A percentile compares a stretch with the other conserved stretches of the same genome.
These are phyloP conservation scores for Knoxdaviesia proteae DNA, from an alignment of 2,329 filamentous ascomycete species.

Conservation along the genomic window DNA sequence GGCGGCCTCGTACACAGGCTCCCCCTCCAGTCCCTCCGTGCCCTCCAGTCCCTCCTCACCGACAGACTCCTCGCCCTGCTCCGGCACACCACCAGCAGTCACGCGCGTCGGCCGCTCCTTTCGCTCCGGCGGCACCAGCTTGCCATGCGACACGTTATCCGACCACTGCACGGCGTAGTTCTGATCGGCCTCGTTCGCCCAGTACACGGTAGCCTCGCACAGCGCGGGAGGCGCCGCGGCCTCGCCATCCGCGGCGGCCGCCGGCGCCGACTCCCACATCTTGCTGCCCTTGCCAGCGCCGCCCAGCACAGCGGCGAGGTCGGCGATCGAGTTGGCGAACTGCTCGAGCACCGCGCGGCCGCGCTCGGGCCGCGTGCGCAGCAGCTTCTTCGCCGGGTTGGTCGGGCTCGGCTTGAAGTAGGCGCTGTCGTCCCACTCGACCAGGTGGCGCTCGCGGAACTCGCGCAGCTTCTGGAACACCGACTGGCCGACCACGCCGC, in stretches of 20 bases:
- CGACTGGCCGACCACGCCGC: slow-evolving; percentile 31
- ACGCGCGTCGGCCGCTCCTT: slow-evolving; percentile 1
- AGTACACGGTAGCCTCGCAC: slow-evolving; percentile 25
- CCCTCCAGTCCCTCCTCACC: slow-evolving; percentile 3
- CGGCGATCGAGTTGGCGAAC: slow-evolving; percentile 39
- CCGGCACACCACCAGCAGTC: slow-evolving; percentile 4
- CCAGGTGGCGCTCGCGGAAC: slow-evolving; percentile 40
- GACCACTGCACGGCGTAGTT: slow-evolving; percentile 27
- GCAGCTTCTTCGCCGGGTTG: slow-evolving; percentile 13
- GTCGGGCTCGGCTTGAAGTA: slow-evolving; percentile 16
- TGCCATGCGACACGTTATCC: slow-evolving; percentile 29
- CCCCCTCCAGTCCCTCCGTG: slow-evolving; percentile 5
- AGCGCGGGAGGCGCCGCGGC: slow-evolving; percentile 10
- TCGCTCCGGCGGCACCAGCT: slow-evolving; percentile 10
- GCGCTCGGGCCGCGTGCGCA: slow-evolving; percentile 20
- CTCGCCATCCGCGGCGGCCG: slow-evolving; percentile 7
- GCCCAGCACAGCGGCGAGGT: slow-evolving; percentile 36
- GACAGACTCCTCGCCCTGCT: slow-evolving; percentile 1
- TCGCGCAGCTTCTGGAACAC: slow-evolving; percentile 45
- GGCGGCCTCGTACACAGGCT: slow-evolving; percentile 7
- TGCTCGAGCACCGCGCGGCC: slow-evolving; percentile 35
- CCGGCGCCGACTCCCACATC: slow-evolving; percentile 13
- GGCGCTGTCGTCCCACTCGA: slow-evolving; percentile 33
- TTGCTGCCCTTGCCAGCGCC: slow-evolving; percentile 30
- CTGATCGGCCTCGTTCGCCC: slow-evolving; percentile 26